phyloP scores from a whole-genome alignment of 345 rosid genomes.

The Populus deltoides region DNA sequence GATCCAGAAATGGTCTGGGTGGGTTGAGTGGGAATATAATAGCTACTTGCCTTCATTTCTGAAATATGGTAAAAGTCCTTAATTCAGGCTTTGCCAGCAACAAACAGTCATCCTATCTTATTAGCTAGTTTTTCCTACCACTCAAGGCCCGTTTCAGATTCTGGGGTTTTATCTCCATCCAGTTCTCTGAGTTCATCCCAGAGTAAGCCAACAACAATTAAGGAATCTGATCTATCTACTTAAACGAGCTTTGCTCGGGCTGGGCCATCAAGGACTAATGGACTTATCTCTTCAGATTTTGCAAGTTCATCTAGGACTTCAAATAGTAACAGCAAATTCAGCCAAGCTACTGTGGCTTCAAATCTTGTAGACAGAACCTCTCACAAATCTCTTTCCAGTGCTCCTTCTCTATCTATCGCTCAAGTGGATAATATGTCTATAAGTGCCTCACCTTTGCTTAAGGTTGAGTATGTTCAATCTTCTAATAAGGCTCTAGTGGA shows the following conservation, averaged over 20 bases:
- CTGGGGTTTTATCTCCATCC: neutral
- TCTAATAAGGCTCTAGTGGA: slow-evolving; percentile 29
- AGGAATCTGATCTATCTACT: neutral
- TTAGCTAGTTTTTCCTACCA: neutral
- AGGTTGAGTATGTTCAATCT: slow-evolving; percentile 16
- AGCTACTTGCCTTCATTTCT: slow-evolving; percentile 12
- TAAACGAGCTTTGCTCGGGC: neutral
- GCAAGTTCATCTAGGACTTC: slow-evolving; percentile 14
- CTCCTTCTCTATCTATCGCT: neutral
- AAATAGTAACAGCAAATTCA: neutral
- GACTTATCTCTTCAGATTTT: neutral
- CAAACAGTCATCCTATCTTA: neutral
- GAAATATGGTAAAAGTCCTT: slow-evolving; percentile 14
- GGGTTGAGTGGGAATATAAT: slow-evolving; percentile 10
- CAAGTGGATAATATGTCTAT: neutral
- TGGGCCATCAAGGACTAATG: neutral
- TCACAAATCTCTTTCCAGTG: neutral
- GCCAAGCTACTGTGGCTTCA: slow-evolving; percentile 3
- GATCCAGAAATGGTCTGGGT: neutral
- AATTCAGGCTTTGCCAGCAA: neutral
- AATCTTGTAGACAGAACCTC: neutral
- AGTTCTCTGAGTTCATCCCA: slow-evolving; percentile 2
- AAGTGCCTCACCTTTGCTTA: neutral
- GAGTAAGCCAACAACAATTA: neutral
- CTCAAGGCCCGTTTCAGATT: slow-evolving; percentile 3